phyloP scores from a whole-genome alignment of 1,284 basidiomycete genomes.

The Ceratobasidium sp. region DNA sequence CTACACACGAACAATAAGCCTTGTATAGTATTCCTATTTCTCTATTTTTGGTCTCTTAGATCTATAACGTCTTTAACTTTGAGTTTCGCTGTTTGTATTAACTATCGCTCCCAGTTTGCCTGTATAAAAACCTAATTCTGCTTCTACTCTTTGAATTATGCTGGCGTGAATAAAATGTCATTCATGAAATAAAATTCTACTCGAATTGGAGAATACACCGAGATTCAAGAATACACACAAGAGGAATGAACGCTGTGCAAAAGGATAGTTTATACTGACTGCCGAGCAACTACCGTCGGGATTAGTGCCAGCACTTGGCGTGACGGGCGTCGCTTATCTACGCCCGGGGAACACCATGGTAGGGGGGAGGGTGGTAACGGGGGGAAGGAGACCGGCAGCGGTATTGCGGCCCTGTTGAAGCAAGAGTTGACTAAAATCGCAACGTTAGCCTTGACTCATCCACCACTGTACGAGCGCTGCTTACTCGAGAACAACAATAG shows the following conservation, averaged over 20 bases:
- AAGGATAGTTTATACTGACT: constrained; percentile 8
- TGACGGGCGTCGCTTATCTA: constrained; percentile 27
- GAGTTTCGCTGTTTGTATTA: constrained; percentile 5
- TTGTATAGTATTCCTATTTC: constrained; percentile 8
- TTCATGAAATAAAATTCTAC: constrained; percentile 64
- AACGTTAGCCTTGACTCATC: background rate
- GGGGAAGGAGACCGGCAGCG: constrained; percentile 69
- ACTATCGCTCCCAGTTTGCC: background rate
- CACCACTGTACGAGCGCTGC: constrained; percentile 41
- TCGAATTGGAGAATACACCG: constrained; percentile 28
- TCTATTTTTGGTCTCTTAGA: constrained; percentile 3
- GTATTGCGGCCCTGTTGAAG: constrained; percentile 83
- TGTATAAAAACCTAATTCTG: constrained; percentile 20
- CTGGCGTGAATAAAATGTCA: background rate
- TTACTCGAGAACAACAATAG: constrained; percentile 91
- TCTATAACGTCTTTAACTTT: constrained; percentile 8
- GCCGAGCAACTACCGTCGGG: constrained; percentile 24
- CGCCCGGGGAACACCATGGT: constrained; percentile 73
- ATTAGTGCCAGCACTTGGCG: constrained; percentile 32
- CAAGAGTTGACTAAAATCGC: constrained; percentile 63
- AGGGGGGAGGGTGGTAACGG: constrained; percentile 83
- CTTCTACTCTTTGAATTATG: constrained; percentile 38
- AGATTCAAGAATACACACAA: constrained; percentile 12
- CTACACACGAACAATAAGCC: background rate
- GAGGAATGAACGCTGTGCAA: constrained; percentile 21